phyloP scores from a whole-genome alignment of 1,284 basidiomycete genomes.

The Ustilago crameri region DNA sequence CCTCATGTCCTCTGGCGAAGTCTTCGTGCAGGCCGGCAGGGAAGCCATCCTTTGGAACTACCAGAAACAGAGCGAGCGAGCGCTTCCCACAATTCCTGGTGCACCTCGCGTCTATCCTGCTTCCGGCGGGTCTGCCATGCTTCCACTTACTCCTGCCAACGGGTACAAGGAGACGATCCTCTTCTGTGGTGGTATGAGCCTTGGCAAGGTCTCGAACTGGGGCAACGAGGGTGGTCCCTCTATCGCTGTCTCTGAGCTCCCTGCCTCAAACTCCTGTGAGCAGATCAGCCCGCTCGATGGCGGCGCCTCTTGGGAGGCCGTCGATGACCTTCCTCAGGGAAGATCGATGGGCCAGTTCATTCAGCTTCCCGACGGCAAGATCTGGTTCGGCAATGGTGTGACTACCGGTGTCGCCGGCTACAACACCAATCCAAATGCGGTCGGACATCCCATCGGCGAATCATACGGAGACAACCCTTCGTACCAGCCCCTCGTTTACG shows the following conservation, averaged over 20 bases:
- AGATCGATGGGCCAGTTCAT: conserved; percentile 62
- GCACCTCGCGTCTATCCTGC: conserved; percentile 59
- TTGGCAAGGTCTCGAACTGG: conserved; percentile 51
- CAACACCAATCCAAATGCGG: conserved; percentile 43
- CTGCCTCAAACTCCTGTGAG: conserved; percentile 56
- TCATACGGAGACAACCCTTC: conserved; percentile 63
- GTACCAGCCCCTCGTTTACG: conserved; percentile 53
- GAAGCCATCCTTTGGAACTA: conserved; percentile 58
- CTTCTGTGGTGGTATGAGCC: conserved; percentile 60
- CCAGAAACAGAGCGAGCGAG: conserved; percentile 37
- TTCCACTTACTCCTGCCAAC: conserved; percentile 54
- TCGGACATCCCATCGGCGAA: conserved; percentile 61
- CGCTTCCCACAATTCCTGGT: conserved; percentile 51
- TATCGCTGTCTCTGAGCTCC: conserved; percentile 38
- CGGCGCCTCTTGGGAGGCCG: conserved; percentile 37
- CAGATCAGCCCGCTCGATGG: conserved; percentile 54
- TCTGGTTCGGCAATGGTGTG: conserved; percentile 62
- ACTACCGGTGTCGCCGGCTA: conserved; percentile 62
- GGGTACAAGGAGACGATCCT: conserved; percentile 60
- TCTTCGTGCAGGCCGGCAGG: conserved; percentile 55
- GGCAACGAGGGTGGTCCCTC: conserved; percentile 57
- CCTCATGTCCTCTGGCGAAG: conserved; percentile 57
- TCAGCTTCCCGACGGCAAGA: conserved; percentile 58
- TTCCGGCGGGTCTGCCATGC: conserved; percentile 53
- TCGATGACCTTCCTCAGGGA: conserved; percentile 48